A percentile compares a stretch with the other conserved stretches of the same genome.
phyloP scores from a whole-genome alignment of 2,329 filamentous ascomycete genomes.

The Penicillium rolfsii region DNA sequence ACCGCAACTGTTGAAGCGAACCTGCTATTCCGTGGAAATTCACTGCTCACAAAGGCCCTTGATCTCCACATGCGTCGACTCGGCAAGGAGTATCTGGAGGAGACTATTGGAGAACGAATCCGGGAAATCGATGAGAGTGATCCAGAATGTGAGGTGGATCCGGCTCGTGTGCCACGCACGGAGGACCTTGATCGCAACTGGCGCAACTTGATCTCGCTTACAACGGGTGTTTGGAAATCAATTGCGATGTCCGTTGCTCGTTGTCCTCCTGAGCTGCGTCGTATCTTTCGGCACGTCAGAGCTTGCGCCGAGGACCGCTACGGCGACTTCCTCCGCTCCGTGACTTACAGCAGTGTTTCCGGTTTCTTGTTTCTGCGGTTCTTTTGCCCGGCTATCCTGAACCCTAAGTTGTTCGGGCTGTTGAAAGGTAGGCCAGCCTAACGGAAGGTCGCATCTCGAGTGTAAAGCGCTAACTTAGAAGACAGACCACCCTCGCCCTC shows the following conservation, averaged over 20 bases:
- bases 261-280: constrained; percentile 78
- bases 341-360: constrained; percentile 91
- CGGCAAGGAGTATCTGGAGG: constrained; percentile 89
- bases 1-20: constrained; percentile 80
- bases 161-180: constrained; percentile 68
- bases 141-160: constrained; percentile 93
- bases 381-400: constrained; percentile 94
- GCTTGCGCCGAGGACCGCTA: constrained; percentile 94
- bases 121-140: constrained; percentile 88
- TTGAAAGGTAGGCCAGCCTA: constrained; percentile 60
- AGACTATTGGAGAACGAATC: constrained; percentile 82
- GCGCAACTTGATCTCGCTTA: constrained; percentile 73
- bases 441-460: neutral
- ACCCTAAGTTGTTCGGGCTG: constrained; percentile 89
- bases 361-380: constrained; percentile 94
- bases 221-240: constrained; percentile 81
- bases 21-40: constrained; percentile 91
- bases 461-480: constrained; percentile 27
- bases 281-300: constrained; percentile 86
- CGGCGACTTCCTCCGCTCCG: constrained; percentile 85
- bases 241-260: constrained; percentile 75
- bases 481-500: constrained; percentile 77
- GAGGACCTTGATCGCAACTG: constrained; percentile 84
- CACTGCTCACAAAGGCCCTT: constrained; percentile 86
- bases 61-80: constrained; percentile 95